phyloP scores from a whole-genome alignment of 768 basidiomycete genomes.

The Dentipellis fragilis region DNA sequence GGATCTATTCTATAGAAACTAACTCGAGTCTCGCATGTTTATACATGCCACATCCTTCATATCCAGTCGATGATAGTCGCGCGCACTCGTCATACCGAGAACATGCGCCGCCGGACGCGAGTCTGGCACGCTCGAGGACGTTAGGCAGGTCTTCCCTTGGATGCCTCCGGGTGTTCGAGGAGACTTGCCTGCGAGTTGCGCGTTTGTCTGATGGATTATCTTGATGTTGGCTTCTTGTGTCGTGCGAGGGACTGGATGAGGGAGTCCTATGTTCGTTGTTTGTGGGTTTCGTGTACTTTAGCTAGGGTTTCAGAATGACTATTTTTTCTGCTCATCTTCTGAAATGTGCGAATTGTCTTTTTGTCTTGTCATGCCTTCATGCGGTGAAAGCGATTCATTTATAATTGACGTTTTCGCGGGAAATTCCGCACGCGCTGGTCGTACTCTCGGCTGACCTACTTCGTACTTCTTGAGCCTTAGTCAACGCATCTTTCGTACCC shows the following conservation, averaged over 20 bases:
- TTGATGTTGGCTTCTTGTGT: neutral
- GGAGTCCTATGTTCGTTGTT: neutral
- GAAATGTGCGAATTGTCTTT: neutral
- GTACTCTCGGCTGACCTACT: neutral
- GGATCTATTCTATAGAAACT: constrained; percentile 76
- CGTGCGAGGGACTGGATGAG: too few species aligned
- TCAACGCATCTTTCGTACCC: neutral
- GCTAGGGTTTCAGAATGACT: too few species aligned
- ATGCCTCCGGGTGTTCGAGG: neutral
- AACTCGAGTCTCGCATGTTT: constrained; percentile 74
- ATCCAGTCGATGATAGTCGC: constrained; percentile 61
- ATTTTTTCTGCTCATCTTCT: neutral
- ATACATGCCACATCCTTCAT: constrained; percentile 65
- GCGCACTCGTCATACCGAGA: constrained; percentile 61
- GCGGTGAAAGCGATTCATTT: neutral
- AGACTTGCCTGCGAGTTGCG: neutral
- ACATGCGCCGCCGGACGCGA: constrained; percentile 41
- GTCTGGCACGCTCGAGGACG: constrained; percentile 7
- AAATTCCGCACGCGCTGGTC: too few species aligned
- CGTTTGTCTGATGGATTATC: constrained; percentile 1
- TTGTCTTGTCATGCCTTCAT: neutral
- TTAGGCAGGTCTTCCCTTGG: neutral
- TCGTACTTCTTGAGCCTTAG: neutral
- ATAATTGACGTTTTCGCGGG: neutral
- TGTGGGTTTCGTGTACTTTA: neutral